Conservation (phyloP, 2,329 filamentous ascomycete genomes). For the Fusarium udum region DNA sequence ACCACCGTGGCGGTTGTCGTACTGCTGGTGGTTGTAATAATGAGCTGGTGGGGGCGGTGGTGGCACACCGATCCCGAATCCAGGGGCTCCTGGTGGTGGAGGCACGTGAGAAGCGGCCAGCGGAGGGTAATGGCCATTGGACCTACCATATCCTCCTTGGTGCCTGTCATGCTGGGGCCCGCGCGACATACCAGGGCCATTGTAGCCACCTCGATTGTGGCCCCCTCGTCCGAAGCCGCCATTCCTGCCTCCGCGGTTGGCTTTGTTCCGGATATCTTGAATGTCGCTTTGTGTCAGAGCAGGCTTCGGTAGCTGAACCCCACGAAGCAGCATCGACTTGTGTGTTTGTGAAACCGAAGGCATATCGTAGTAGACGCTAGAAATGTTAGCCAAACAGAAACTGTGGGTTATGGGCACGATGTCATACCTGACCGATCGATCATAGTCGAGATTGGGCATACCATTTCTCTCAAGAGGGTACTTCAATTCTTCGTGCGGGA, state of each 20-base stretch:
- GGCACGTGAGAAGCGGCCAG: slow-evolving; percentile 35
- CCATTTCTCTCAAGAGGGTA: slow-evolving; percentile 78
- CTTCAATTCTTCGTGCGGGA: slow-evolving; percentile 82
- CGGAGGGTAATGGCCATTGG: slow-evolving; percentile 22
- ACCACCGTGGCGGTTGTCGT: slow-evolving; percentile 27
- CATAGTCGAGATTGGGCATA: slow-evolving; percentile 82
- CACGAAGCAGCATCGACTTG: slow-evolving; percentile 93
- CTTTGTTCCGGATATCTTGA: slow-evolving; percentile 73
- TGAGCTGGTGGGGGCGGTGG: slow-evolving; percentile 45
- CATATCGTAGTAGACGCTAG: slow-evolving; percentile 85
- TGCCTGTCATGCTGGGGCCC: slow-evolving; percentile 32
- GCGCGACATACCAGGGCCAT: slow-evolving; percentile 41
- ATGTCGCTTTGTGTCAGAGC: slow-evolving; percentile 81
- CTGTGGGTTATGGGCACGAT: background rate
- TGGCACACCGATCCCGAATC: slow-evolving; percentile 48
- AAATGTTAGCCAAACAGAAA: slow-evolving; percentile 42
- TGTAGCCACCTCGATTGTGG: slow-evolving; percentile 42
- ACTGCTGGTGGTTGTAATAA: slow-evolving; percentile 35
- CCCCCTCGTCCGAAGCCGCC: slow-evolving; percentile 42
- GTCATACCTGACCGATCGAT: slow-evolving; percentile 83
- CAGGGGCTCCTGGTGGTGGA: slow-evolving; percentile 47
- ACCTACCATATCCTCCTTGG: slow-evolving; percentile 37
- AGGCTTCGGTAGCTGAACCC: slow-evolving; percentile 76
- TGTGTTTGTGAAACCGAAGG: slow-evolving; percentile 77
- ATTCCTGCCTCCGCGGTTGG: slow-evolving; percentile 58